Percentiles rank a stretch among this genome's conserved stretches.
These are phyloP conservation scores for Chamaecyparis obtusa DNA, from an alignment of 75 land plant species.

Conservation along the genomic window DNA sequence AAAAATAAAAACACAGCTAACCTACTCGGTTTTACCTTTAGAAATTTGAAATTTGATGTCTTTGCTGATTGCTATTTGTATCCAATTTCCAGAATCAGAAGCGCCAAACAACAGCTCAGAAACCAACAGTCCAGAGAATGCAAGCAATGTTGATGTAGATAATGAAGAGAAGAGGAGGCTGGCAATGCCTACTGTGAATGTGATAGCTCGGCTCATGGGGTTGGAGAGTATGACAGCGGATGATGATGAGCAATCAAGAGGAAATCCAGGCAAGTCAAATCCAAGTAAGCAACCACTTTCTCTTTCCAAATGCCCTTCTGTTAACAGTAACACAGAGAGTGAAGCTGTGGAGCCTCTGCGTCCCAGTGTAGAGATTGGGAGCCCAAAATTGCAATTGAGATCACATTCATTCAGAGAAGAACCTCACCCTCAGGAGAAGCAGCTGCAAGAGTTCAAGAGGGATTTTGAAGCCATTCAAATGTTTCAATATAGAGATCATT, in stretches of 20 bases:
- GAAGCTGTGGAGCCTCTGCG: not conserved
- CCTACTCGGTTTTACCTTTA: not conserved
- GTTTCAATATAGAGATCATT: not conserved
- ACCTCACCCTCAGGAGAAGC: conserved; percentile 39
- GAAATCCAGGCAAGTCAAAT: not conserved
- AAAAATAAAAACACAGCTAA: too few species aligned
- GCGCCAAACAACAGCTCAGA: not conserved
- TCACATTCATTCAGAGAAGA: conserved; percentile 22
- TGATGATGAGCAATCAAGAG: too few species aligned
- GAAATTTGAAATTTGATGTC: not conserved
- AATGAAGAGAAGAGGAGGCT: conserved; percentile 4
- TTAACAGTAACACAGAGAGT: not conserved
- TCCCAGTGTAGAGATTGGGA: not conserved
- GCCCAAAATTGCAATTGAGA: not conserved
- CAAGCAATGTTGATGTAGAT: not conserved
- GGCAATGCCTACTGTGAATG: conserved; percentile 14
- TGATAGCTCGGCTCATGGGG: conserved; percentile 34
- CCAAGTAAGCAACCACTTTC: not conserved
- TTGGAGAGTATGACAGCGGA: conserved; percentile 16
- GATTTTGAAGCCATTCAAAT: conserved; percentile 30
- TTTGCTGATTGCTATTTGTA: not conserved
- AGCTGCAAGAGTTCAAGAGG: conserved; percentile 38
- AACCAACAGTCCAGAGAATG: not conserved
- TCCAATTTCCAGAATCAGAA: not conserved
- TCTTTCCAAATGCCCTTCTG: not conserved